Conservation (phyloP, 2,329 filamentous ascomycete species). For the Talaromyces atroroseus region DNA sequence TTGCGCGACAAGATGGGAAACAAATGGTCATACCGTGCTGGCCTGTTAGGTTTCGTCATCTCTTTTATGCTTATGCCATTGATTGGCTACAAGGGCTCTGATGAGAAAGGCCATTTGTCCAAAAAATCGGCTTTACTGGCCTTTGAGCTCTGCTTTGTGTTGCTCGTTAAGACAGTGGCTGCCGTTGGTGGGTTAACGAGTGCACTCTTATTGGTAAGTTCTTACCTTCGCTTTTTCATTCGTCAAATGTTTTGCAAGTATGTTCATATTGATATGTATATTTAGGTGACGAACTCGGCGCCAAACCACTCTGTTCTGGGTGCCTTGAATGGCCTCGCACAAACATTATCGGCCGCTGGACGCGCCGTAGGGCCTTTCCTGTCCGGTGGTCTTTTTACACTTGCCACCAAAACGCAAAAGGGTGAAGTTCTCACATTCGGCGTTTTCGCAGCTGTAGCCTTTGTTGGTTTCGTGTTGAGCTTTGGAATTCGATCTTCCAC, state of each 20-base stretch:
- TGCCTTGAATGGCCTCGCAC: constrained; percentile 85
- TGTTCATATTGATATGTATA: background rate
- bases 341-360: constrained; percentile 86
- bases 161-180: constrained; percentile 85
- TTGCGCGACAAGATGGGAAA: constrained; percentile 78
- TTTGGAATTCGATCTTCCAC: constrained; percentile 65
- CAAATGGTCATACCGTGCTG: constrained; percentile 72
- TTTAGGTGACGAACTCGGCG: constrained; percentile 85
- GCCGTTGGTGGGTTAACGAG: constrained; percentile 85
- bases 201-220: constrained; percentile 73
- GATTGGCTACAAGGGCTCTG: constrained; percentile 68
- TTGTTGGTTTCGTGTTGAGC: constrained; percentile 73
- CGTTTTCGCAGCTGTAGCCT: constrained; percentile 75
- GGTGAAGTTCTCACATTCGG: constrained; percentile 84
- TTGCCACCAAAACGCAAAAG: constrained; percentile 65
- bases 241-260: background rate
- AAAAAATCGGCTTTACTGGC: constrained; percentile 68
- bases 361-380: constrained; percentile 83
- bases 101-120: constrained; percentile 49
- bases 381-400: constrained; percentile 78
- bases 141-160: constrained; percentile 68
- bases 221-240: background rate
- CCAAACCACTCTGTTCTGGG: constrained; percentile 80
- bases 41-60: constrained; percentile 71
- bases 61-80: constrained; percentile 86